Evolutionary conservation across 2,329 filamentous ascomycete genomes (phyloP).

Genomic region (Stachybotrys echinatus): DNA sequence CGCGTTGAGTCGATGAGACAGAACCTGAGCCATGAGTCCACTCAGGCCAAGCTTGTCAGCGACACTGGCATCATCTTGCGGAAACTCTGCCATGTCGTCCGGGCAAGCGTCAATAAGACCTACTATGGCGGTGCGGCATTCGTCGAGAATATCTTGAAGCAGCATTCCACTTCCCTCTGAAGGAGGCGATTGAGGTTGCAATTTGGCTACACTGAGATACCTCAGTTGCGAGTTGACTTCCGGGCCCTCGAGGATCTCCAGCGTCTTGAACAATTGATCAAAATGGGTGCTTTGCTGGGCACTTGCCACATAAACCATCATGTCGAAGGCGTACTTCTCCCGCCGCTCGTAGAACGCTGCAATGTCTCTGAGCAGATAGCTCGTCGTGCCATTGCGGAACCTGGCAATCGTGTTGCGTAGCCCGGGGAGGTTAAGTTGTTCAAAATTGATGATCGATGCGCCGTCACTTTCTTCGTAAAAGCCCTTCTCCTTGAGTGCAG

Average conservation of each 20-base stretch:
- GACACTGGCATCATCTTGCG: constrained; percentile 16
- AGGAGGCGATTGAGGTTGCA: not conserved
- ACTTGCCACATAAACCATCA: constrained; percentile 76
- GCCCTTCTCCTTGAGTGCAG: constrained; percentile 51
- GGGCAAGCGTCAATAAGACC: not conserved
- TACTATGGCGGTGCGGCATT: constrained; percentile 6
- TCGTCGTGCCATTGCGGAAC: constrained; percentile 40
- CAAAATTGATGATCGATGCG: constrained; percentile 63
- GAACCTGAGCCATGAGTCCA: constrained; percentile 14
- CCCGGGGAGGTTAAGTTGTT: constrained; percentile 67
- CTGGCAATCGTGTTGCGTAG: constrained; percentile 63
- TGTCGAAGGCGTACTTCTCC: constrained; percentile 60
- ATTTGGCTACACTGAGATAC: constrained; percentile 45
- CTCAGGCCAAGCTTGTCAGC: constrained; percentile 24
- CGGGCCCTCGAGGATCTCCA: constrained; percentile 28
- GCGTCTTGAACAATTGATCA: constrained; percentile 61
- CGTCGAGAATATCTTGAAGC: constrained; percentile 14
- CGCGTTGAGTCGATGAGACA: constrained; percentile 12
- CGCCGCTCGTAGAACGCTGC: constrained; percentile 61
- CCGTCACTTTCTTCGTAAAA: constrained; percentile 61
- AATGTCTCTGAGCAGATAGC: constrained; percentile 64
- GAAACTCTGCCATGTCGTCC: not conserved
- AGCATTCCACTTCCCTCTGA: constrained; percentile 1
- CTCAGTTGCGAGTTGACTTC: constrained; percentile 26
- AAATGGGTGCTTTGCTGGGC: constrained; percentile 68